Evolutionary conservation across 305 asterid genomes (phyloP).

Genomic region (Rubia peregrina): DNA sequence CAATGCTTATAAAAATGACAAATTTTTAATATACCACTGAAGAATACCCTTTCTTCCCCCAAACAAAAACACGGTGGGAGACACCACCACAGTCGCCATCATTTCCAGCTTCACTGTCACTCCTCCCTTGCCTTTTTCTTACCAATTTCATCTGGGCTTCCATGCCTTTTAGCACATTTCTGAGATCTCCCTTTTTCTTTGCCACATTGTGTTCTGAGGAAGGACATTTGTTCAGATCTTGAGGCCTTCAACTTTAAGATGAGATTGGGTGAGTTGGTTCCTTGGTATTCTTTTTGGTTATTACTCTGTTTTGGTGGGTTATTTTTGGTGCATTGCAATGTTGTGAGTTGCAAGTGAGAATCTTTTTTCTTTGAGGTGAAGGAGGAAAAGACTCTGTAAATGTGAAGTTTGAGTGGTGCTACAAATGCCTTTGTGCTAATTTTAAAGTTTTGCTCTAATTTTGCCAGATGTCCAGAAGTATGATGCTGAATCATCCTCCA

Average conservation of each 20-base stretch:
- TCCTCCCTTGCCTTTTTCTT: constrained; percentile 24
- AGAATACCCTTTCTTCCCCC: constrained; percentile 15
- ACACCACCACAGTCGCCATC: constrained; percentile 37
- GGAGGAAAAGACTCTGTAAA: not conserved
- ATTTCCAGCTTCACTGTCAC: constrained; percentile 18
- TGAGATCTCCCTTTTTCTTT: constrained; percentile 14
- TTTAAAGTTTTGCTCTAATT: not conserved
- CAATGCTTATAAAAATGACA: constrained; percentile 18
- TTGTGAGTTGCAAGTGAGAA: not conserved
- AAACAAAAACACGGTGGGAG: constrained; percentile 25
- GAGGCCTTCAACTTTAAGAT: constrained; percentile 26
- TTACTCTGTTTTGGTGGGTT: not conserved
- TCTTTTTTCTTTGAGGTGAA: not conserved
- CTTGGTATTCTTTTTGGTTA: not conserved
- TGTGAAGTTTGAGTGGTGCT: not conserved
- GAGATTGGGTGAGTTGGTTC: constrained; percentile 48
- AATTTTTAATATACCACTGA: not conserved
- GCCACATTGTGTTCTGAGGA: constrained; percentile 20
- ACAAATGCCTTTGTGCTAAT: not conserved
- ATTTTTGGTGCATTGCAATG: not conserved
- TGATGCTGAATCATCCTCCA: constrained; percentile 54
- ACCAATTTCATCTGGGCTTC: constrained; percentile 14
- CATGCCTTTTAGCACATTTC: constrained; percentile 12
- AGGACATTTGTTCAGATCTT: constrained; percentile 16
- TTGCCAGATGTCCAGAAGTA: constrained; percentile 37